A percentile compares a stretch with the other conserved stretches of the same genome.
phyloP scores from a whole-genome alignment of 164 flowering plant genomes.

The Nymphaea colorata region DNA sequence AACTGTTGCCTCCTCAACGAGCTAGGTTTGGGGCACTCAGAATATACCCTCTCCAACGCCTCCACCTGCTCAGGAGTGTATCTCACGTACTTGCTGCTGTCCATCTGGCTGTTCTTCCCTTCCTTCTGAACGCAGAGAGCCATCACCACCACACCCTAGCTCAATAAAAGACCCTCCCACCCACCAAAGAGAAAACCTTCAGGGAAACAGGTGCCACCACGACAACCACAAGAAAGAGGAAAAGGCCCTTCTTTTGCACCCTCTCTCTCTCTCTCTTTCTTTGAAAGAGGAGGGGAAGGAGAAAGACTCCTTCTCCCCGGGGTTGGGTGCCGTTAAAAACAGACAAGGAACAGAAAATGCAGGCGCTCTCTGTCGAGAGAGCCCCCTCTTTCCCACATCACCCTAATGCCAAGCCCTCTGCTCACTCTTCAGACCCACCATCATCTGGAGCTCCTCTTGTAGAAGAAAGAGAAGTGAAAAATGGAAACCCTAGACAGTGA shows the following conservation, averaged over 20 bases:
- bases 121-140: conserved; percentile 35
- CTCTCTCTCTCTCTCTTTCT: background rate
- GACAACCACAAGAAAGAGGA: conserved; percentile 2
- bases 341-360: conserved; percentile 11
- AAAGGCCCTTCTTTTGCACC: background rate
- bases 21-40: conserved; percentile 85
- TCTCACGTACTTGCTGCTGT: conserved; percentile 65
- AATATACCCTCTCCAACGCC: conserved; percentile 75
- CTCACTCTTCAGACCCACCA: background rate
- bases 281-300: background rate
- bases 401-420: background rate
- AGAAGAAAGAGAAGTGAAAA: background rate
- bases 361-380: conserved; percentile 68
- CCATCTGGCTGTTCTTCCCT: conserved; percentile 27
- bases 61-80: conserved; percentile 90
- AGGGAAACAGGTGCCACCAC: background rate
- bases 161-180: background rate
- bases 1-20: conserved; percentile 72
- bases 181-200: background rate
- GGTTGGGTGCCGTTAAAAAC: conserved; percentile 6
- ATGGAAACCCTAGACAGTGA: background rate
- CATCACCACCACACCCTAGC: conserved; percentile 13
- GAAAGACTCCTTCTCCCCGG: background rate
- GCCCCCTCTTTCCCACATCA: conserved; percentile 62
- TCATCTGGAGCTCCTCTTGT: background rate